A percentile compares a stretch with the other conserved stretches of the same genome.
Conservation (phyloP, 2,329 filamentous ascomycete species). For the Penicillium griseofulvum region DNA sequence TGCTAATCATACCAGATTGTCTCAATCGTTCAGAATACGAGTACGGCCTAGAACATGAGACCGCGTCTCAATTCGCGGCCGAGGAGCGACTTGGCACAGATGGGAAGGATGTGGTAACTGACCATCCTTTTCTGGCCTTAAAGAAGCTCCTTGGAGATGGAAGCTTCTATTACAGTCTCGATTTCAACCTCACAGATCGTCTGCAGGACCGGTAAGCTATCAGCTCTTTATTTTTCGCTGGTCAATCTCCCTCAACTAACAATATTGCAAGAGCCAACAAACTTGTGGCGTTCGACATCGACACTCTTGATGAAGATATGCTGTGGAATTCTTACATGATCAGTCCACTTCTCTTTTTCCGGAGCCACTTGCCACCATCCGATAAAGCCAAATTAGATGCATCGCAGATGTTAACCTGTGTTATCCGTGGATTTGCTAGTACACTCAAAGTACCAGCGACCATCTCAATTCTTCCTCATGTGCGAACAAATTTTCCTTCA, state of each 20-base stretch:
- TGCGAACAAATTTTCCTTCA: conserved; percentile 71
- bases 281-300: conserved; percentile 77
- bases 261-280: conserved; percentile 62
- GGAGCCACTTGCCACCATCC: conserved; percentile 70
- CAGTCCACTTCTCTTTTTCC: conserved; percentile 82
- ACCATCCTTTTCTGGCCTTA: conserved; percentile 86
- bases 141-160: conserved; percentile 91
- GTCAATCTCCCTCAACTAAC: conserved; percentile 11
- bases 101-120: conserved; percentile 66
- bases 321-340: conserved; percentile 99
- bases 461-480: conserved; percentile 66
- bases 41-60: conserved; percentile 61
- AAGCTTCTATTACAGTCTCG: conserved; percentile 97
- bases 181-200: conserved; percentile 93
- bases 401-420: conserved; percentile 85
- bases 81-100: conserved; percentile 55
- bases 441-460: conserved; percentile 81
- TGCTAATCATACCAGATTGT: conserved; percentile 59
- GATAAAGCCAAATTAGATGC: conserved; percentile 79
- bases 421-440: conserved; percentile 87
- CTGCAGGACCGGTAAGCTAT: conserved; percentile 73
- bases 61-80: conserved; percentile 52
- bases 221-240: not conserved
- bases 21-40: conserved; percentile 85
- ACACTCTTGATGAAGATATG: conserved; percentile 88